Base-by-base conservation (phyloP, 352 stramenopile species). In the Phytophthora ohioensis region DNA sequence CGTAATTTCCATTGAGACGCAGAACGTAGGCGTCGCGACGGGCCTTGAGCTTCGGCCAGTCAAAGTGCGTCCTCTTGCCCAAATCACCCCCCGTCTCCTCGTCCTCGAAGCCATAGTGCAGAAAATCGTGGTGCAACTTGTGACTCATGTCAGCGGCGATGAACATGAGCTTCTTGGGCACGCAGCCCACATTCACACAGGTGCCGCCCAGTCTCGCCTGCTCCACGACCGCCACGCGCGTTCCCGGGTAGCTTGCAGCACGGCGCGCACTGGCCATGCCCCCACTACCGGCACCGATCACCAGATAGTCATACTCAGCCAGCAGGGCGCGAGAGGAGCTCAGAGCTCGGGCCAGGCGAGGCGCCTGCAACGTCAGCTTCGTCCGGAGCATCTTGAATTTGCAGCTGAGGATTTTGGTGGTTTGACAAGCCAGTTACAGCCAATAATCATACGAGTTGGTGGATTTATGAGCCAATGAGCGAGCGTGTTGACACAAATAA, bases 141-240 rank as follows among this genome's bases (percentile, higher is more conserved):
- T 94, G 83, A 9, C 62, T 69, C 73, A 94, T 85, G 47, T 84
- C 86, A 10, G 87, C 87, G 8, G 85, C 87, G n/a, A 88, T 67
- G 64, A 84, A 93, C 97, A 99, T 99, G 57, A 99, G 91, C 76
- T 99, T 99, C 81, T 99, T 99, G n/a, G 98, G 97, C 46, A 99
- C 97, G 82, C 97, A 99, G 58, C 98, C 97, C 1, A 99, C 96
- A 76, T 99, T 99, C 53, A 99, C 98, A 68, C 98, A 99, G n/a
- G 98, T 99, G 57, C 98, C 98, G 53, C 96, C 97, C 54, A 94
- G 75, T 36, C 81, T 81, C 53, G 75, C 76, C n/a, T 88, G 82
- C 79, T 99, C 98, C 30, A 99, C 85, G 13, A 99, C 82, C 3
- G 94, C 96, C 21, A 99, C 97, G 70, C 98, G 98, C 87, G 81